Evolutionary conservation across 2,329 filamentous ascomycete species (phyloP).

Genomic region (Penicillium sp.): DNA sequence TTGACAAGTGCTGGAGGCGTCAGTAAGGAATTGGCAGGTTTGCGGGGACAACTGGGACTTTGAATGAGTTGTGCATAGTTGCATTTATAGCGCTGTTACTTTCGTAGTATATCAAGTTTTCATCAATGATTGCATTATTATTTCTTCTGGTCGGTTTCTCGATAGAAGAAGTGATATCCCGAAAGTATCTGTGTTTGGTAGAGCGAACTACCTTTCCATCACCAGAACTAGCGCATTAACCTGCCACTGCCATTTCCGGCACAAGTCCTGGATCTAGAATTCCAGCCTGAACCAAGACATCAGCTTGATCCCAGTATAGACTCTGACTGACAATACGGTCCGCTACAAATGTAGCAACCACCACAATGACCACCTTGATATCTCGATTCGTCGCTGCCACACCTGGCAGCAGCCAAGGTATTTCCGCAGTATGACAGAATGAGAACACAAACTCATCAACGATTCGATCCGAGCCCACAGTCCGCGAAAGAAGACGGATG

Average conservation of each 20-base stretch:
- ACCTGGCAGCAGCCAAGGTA: conserved; percentile 53
- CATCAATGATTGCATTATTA: too few species aligned
- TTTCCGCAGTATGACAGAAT: conserved; percentile 50
- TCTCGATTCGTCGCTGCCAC: conserved; percentile 50
- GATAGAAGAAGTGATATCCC: too few species aligned
- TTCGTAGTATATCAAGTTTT: too few species aligned
- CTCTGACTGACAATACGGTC: conserved; percentile 45
- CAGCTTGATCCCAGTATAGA: conserved; percentile 59
- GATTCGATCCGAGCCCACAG: conserved; percentile 51
- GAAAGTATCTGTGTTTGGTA: too few species aligned
- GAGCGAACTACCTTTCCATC: too few species aligned
- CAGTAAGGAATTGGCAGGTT: conserved; percentile 28
- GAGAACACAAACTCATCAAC: conserved; percentile 54
- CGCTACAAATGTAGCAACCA: conserved; percentile 41
- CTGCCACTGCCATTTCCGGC: conserved; percentile 19
- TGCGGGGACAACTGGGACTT: conserved; percentile 12
- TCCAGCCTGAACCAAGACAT: conserved; percentile 55
- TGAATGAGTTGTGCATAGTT: background rate
- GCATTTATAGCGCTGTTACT: conserved; percentile 1
- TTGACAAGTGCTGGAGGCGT: conserved; percentile 71
- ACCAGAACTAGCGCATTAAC: too few species aligned
- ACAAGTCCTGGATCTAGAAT: conserved; percentile 51
- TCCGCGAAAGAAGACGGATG: conserved; percentile 51
- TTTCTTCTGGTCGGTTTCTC: too few species aligned
- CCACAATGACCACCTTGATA: conserved; percentile 51